Conservation (phyloP, 352 stramenopile species). For the Globisporangium splendens region DNA sequence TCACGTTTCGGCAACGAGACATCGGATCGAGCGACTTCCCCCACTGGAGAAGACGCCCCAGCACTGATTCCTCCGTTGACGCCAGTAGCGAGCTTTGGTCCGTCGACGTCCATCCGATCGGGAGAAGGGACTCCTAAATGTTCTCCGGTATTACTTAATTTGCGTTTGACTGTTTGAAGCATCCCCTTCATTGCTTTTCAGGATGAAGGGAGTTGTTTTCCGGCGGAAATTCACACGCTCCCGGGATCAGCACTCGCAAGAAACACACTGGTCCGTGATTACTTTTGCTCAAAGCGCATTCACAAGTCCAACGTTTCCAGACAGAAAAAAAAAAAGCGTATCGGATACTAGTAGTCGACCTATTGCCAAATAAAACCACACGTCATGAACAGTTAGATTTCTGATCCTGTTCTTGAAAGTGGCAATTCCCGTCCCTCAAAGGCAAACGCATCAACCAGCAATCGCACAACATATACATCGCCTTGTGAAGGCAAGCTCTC, state of each 20-base stretch:
- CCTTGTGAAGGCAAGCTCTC: too few species aligned
- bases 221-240: conserved; percentile 14
- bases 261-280: conserved; percentile 4
- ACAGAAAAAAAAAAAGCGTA: background rate
- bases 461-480: too few species aligned
- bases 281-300: conserved; percentile 12
- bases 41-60: conserved; percentile 44
- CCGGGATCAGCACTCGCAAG: conserved; percentile 10
- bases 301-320: conserved; percentile 2
- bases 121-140: conserved; percentile 45
- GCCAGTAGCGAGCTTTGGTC: conserved; percentile 22
- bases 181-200: conserved; percentile 82
- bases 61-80: conserved; percentile 15
- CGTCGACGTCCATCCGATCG: conserved; percentile 64
- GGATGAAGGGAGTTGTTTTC: conserved; percentile 7
- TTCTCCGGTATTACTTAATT: conserved; percentile 84
- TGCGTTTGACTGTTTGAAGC: conserved; percentile 87
- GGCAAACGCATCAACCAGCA: too few species aligned
- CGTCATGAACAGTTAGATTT: too few species aligned
- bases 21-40: conserved; percentile 75
- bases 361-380: conserved; percentile 6
- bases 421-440: too few species aligned
- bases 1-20: conserved; percentile 82
- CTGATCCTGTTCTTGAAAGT: too few species aligned
- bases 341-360: conserved; percentile 5